Conservation (phyloP, 257 asterid genomes). For the Agastache rugosa region DNA sequence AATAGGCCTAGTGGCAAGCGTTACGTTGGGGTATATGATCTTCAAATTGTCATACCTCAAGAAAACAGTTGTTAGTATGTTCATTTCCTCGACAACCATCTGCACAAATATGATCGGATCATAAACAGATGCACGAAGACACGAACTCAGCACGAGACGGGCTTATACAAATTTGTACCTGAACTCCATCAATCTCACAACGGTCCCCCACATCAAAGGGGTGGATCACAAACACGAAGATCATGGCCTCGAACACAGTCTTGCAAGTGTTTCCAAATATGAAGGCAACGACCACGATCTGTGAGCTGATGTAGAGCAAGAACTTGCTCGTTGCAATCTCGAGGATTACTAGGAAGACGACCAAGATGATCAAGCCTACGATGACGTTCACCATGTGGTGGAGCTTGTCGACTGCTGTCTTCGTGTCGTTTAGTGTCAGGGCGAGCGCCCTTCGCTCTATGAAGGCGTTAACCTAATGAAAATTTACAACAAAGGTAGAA, state of each 20-base stretch:
- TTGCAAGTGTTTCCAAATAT: conserved; percentile 89
- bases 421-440: conserved; percentile 81
- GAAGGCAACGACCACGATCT: conserved; percentile 86
- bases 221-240: conserved; percentile 84
- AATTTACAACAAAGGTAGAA: background rate
- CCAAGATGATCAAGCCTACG: conserved; percentile 56
- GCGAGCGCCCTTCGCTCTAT: conserved; percentile 91
- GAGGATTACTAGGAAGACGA: conserved; percentile 69
- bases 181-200: conserved; percentile 83
- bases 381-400: conserved; percentile 76
- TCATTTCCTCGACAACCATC: conserved; percentile 96
- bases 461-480: conserved; percentile 71
- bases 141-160: background rate
- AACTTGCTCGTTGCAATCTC: conserved; percentile 72
- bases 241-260: conserved; percentile 78
- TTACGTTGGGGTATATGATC: conserved; percentile 68
- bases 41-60: conserved; percentile 72
- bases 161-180: conserved; percentile 38
- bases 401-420: conserved; percentile 86
- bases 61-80: conserved; percentile 79
- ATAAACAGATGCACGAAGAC: background rate
- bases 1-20: conserved; percentile 70
- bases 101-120: conserved; percentile 27
- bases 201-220: conserved; percentile 95
- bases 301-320: conserved; percentile 81